phyloP scores from a whole-genome alignment of 306 rosid genomes.

The Coriaria nepalensis region DNA sequence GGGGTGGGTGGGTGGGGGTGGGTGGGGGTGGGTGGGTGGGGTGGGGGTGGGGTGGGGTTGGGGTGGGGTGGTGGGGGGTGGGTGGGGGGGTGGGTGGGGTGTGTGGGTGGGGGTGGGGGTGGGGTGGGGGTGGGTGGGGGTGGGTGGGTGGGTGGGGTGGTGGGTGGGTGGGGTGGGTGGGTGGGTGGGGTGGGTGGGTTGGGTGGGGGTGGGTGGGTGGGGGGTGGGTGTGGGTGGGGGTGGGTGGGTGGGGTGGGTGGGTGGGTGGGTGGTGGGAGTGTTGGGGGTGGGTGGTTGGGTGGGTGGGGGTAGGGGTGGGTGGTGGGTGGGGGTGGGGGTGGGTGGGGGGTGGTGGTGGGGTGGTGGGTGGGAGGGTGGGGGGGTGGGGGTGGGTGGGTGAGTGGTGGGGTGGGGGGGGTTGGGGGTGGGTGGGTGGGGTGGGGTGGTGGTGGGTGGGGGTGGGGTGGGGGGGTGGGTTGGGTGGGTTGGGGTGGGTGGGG shows the following conservation, averaged over 20 bases:
- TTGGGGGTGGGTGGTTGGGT: conserved; percentile 4
- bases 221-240: conserved; percentile 1
- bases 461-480: conserved; percentile 9
- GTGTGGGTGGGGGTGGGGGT: no score
- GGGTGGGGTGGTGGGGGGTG: no score
- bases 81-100: no score
- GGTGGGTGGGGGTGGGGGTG: background rate
- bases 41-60: no score
- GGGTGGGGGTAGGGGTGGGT: background rate
- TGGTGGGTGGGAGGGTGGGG: background rate
- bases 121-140: no score
- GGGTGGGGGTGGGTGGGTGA: background rate
- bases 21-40: no score
- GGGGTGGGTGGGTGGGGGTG: no score
- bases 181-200: no score
- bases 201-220: no score
- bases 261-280: conserved; percentile 1
- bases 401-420: no score
- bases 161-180: no score
- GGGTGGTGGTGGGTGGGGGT: conserved; percentile 1
- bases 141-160: no score
- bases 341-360: conserved; percentile 8
- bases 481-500: conserved; percentile 2
- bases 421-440: conserved; percentile 6
- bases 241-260: conserved; percentile 1